Evolutionary conservation across 306 rosid genomes (phyloP).

Genomic region (Inga oerstediana): DNA sequence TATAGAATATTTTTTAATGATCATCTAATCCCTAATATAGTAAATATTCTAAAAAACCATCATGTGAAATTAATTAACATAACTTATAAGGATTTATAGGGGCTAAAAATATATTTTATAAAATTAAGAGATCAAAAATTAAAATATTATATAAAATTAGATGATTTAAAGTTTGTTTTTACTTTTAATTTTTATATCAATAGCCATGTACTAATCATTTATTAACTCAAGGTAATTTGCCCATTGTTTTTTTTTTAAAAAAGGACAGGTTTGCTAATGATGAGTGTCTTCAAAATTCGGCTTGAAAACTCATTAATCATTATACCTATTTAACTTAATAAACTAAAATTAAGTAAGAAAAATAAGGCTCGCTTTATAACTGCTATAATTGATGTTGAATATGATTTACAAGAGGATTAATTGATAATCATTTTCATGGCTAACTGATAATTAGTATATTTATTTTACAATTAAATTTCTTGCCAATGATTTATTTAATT

Average conservation of each 20-base stretch:
- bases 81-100: too few species aligned
- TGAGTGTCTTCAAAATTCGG: neutral
- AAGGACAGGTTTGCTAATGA: neutral
- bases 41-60: too few species aligned
- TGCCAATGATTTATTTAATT: neutral
- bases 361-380: neutral
- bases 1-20: too few species aligned
- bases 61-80: too few species aligned
- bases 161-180: too few species aligned
- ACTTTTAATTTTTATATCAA: too few species aligned
- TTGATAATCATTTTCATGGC: neutral
- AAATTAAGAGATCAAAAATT: too few species aligned
- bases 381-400: too few species aligned
- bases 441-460: neutral
- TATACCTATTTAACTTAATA: neutral
- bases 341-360: neutral
- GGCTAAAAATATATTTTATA: too few species aligned
- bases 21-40: too few species aligned
- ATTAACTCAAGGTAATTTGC: neutral
- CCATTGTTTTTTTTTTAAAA: neutral
- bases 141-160: too few species aligned
- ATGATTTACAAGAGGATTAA: neutral
- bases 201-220: neutral
- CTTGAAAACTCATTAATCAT: neutral
- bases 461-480: too few species aligned